These are phyloP conservation scores for Fusarium verrucosum DNA, from an alignment of 2,329 filamentous ascomycete species.

Conservation along the genomic window DNA sequence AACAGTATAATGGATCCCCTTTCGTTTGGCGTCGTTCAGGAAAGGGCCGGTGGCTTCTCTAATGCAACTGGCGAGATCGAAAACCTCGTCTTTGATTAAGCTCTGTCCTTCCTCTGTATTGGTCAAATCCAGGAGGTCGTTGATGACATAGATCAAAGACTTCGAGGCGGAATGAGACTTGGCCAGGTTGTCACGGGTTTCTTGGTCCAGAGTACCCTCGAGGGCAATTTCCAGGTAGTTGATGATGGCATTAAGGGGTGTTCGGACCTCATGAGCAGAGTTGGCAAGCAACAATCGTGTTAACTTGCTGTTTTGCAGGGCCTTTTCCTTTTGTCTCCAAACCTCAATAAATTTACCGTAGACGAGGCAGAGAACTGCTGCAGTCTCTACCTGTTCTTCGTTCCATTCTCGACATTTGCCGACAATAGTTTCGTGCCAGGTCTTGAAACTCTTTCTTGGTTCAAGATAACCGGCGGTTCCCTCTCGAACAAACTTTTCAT, in stretches of 20 bases:
- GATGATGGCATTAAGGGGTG: conserved; percentile 91
- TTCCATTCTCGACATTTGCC: conserved; percentile 89
- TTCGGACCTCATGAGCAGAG: conserved; percentile 90
- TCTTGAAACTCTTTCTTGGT: conserved; percentile 80
- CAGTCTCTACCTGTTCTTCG: conserved; percentile 88
- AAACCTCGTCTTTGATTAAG: conserved; percentile 81
- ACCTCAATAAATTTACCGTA: conserved; percentile 93
- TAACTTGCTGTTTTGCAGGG: conserved; percentile 81
- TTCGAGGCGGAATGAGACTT: conserved; percentile 92
- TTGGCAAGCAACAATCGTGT: conserved; percentile 84
- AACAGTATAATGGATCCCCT: conserved; percentile 76
- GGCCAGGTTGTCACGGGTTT: conserved; percentile 84
- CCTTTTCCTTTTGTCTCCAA: conserved; percentile 89
- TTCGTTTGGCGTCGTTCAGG: conserved; percentile 76
- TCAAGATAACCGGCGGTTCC: conserved; percentile 80
- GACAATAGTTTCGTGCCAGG: conserved; percentile 82
- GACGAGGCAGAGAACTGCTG: conserved; percentile 85
- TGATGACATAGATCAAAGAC: conserved; percentile 92
- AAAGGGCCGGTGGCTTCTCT: conserved; percentile 82
- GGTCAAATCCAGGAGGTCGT: conserved; percentile 87
- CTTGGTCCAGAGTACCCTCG: conserved; percentile 79
- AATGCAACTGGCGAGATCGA: conserved; percentile 76
- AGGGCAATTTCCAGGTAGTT: conserved; percentile 93
- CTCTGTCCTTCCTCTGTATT: conserved; percentile 85
- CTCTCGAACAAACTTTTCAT: conserved; percentile 78